Evolutionary conservation across 176 grass and related monocot species (phyloP), one percentile per base, ranked within the genome.

Genomic region (Aechmea fasciata): DNA sequence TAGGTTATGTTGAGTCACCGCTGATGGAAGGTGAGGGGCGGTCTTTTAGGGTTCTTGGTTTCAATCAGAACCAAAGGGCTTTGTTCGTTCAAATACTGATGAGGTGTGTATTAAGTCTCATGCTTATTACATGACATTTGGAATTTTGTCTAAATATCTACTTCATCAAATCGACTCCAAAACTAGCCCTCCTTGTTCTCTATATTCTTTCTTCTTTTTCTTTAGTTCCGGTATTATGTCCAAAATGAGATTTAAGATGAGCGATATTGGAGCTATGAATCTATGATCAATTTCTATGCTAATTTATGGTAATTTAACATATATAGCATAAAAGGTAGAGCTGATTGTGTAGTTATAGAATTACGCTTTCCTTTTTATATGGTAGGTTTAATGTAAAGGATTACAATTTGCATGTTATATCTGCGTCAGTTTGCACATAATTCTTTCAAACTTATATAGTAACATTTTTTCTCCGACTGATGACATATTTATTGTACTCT

Each of bases 11-110:
- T 72, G 90, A 99, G 71, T 76, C 78, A 15, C 72, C 95, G 62
- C 69, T 99, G 73, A 99, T 99, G 90, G 95, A 99, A 84, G 90
- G 90, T 10, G 90, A 99, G 78, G 95, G 95, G 11, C 85, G 81
- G 25, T 28, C 82, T 52, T 70, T 99, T 71, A 90, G 73, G 82
- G 75, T 99, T 80, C 81, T 88, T 67, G 95, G 95, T 64, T 99
- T 99, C 82, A 99, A 99, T 79, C 84, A 83, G 13, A 62, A 87
- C 66, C 95, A 99, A 69, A 82, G 95, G 72, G 67, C 83, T 74
- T 47, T 79, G 50, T 99, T 99, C 74, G 63, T 71, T 64, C 90
- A 99, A 54, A 86, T 80, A 55, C 74, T 99, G 41, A 99, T 88
- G 81, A 94, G 95, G 95, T 96, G 81, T 78, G 69, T 81, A 47